Evolutionary conservation across 176 grass and related monocot genomes (phyloP), one percentile per base, ranked within the genome.

Genomic region (Oryza glumipatula): DNA sequence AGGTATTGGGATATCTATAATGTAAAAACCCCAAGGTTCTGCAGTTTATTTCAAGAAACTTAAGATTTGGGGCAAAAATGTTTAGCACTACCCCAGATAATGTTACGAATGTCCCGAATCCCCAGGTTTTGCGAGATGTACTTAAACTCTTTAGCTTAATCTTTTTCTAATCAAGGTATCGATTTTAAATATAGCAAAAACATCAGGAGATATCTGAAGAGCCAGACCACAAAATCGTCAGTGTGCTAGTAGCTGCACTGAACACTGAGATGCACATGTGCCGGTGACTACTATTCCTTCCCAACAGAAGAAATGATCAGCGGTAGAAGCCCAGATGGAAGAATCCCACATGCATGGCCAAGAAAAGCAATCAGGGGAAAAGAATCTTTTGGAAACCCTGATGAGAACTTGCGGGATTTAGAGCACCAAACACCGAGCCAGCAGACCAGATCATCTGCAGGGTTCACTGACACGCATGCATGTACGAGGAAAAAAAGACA

Each of bases 291-390:
- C 81, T 76, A 76, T 91, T 87, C 84, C 76, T 87, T 84, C 75
- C 84, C 89, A 84, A 67, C 85, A 91, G 84, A 79, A 90, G 80
- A 72, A 90, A 83, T 68, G 68, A 90, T 90, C 88, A 46, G 82
- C 43, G 68, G 84, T 63, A 74, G 84, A 86, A 83, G 67, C 36
- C 3, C 84, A 83, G 74, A 28, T 78, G 21, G 61, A 86, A 83
- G 74, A 83, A 83, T 86, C 88, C 68, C 58, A 69, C 78, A 77
- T 83, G 88, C 88, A 83, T 77, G 84, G 49, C 84, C 84, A 74
- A 74, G 68, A 83, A 90, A 68, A 79, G 79, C 45, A 86, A 90
- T 10, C 11, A 63, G 22, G 70, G 48, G 45, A 61, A 70, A 82
- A 79, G 74, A 72, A 78, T 85, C 84, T 90, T 86, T 86, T 46